Conservation (phyloP, 305 asterid species). For the Rubia peregrina region DNA sequence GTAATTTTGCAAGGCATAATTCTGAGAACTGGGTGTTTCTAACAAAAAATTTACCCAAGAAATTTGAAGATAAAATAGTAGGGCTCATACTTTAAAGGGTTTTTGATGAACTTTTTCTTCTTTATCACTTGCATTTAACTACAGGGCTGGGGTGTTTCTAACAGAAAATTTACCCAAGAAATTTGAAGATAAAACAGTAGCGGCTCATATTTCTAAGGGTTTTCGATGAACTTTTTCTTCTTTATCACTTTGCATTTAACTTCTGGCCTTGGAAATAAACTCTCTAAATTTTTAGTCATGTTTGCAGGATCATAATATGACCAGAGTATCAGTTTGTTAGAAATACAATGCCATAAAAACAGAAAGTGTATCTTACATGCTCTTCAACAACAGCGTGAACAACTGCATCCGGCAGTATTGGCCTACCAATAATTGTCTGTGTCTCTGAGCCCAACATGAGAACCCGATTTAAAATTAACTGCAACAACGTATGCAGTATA, state of each 20-base stretch:
- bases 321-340: not conserved
- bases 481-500: constrained; percentile 26
- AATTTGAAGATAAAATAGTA: not conserved
- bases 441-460: constrained; percentile 74
- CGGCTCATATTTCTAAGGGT: not conserved
- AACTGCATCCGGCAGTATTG: constrained; percentile 80
- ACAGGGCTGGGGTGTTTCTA: not conserved
- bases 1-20: not conserved
- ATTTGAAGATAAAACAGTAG: not conserved
- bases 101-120: not conserved
- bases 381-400: constrained; percentile 98
- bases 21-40: not conserved
- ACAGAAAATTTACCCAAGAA: not conserved
- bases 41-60: not conserved
- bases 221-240: not conserved
- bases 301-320: not conserved
- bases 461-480: constrained; percentile 82
- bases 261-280: not conserved
- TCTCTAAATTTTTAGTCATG: not conserved
- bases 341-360: not conserved
- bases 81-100: not conserved
- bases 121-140: not conserved
- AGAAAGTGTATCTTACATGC: constrained; percentile 54
- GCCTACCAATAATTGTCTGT: constrained; percentile 88
- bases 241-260: not conserved